Evolutionary conservation across 1,284 basidiomycete genomes (phyloP), one percentile per base, ranked within the genome.

Genomic region (Moesziomyces parantarcticus): DNA sequence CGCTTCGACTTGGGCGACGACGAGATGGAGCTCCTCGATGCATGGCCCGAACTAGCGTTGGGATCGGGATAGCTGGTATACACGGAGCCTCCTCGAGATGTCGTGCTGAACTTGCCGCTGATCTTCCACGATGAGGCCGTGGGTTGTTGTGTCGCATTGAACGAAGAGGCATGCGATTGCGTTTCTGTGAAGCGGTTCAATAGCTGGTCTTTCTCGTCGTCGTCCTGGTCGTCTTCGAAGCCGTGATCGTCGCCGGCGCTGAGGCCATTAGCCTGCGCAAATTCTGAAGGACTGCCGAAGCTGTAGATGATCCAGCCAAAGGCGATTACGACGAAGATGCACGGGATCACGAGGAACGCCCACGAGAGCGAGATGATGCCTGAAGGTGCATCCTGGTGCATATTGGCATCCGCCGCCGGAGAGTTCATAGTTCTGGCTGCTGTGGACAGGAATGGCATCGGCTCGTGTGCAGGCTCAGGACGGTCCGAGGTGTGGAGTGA

Each of bases 71-170:
- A 71, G 18, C 62, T 50, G 18, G 69, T 56, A 49, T 56, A 66
- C 49, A 56, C 32, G 8, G 68, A 71, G 25, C 62, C 62, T 45
- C 69, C 56, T 53, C 56, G 39, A 1, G 63, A 62, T 0, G 69
- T 72, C 8, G 69, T 55, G 56, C 69, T 72, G 56, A 62, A 72
- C 23, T 72, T 72, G 59, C 51, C 18, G 44, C 57, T 61, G 56
- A 72, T 72, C 59, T 66, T 72, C 69, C 69, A 72, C 4, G 54
- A 36, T 1, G 62, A 71, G 43, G 39, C 49, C 2, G 55, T 50
- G 1, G 51, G 39, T 20, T 39, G 18, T 10, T 45, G 43, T 32
- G 50, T 21, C 11, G 50, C 22, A 29, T 23, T 46, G 32, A 22
- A n/a, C 23, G 29, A 32, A 34, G 46, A 11, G 16, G 46, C 43